Base-by-base conservation (phyloP, 2,329 filamentous ascomycete genomes). In the Colletotrichum truncatum region DNA sequence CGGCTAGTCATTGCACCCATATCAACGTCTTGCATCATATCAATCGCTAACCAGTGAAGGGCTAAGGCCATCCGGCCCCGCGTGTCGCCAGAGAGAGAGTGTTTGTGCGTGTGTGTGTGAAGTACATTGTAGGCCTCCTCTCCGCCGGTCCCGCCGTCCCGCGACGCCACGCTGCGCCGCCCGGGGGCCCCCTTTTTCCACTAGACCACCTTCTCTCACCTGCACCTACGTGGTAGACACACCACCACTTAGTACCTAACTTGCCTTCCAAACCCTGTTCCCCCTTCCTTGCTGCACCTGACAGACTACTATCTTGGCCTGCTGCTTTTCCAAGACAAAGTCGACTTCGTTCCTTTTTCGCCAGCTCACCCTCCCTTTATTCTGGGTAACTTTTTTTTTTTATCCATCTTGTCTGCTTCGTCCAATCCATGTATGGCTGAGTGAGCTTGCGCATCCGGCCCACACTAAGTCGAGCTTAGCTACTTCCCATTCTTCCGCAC, bases 111-210 rank as follows among this genome's bases (percentile, higher is more conserved):
- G n/a, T n/a, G n/a, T n/a, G n/a, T n/a, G n/a, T n/a, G n/a, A n/a
- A n/a, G n/a, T n/a, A 21, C 30, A 52, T 25, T 9, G 12, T 36
- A 18, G 39, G 25, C 18, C 39, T 21, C 45, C 45, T 48, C 45
- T 59, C 45, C 60, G 53, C 60, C 48, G 46, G 55, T 54, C 46
- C 55, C 46, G 46, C 14, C 26, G 61, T 53, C 39, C 55, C 48
- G 39, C 39, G 16, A 54, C 56, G 61, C 61, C 56, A 64, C 48
- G 56, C 61, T 46, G 32, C n/a, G 25, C 34, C 48, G n/a, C 48
- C 26, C 25, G 18, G 21, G 16, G 43, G 16, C 30, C 32, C 30
- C 18, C 32, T 14, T 14, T 52, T 34, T 49, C 46, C 28, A 26
- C 34, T 49, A 30, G n/a, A 21, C 25, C 25, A n/a, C n/a, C 39